Conservation (phyloP, 2,329 filamentous ascomycete genomes). For the Ampelomyces quisqualis region DNA sequence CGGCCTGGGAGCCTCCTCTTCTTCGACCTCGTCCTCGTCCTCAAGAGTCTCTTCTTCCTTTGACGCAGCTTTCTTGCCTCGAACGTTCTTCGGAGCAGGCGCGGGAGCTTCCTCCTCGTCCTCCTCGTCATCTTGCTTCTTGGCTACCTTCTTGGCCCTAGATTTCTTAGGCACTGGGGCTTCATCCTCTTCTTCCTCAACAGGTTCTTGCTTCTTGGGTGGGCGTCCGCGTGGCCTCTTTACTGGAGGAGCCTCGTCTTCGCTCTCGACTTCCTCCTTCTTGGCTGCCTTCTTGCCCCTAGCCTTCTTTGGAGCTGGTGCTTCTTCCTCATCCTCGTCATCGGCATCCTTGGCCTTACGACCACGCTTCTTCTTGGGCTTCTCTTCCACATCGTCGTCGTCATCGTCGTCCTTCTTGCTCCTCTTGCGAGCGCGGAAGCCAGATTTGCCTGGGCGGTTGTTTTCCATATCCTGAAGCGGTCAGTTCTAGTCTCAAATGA, state of each 20-base stretch:
- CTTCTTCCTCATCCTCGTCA: slow-evolving; percentile 33
- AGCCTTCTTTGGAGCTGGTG: slow-evolving; percentile 23
- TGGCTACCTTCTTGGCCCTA: slow-evolving; percentile 32
- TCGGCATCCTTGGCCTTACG: slow-evolving; percentile 35
- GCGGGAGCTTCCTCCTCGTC: slow-evolving; percentile 15
- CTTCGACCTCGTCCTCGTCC: slow-evolving; percentile 1
- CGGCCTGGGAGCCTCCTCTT: slow-evolving; percentile 1
- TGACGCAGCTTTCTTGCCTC: slow-evolving; percentile 16
- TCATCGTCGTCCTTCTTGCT: slow-evolving; percentile 30
- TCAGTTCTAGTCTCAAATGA: slow-evolving; percentile 15
- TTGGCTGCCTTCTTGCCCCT: slow-evolving; percentile 11
- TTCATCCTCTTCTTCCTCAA: slow-evolving; percentile 34
- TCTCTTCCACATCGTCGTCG: slow-evolving; percentile 31
- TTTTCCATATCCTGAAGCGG: slow-evolving; percentile 66
- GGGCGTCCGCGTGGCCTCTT: slow-evolving; percentile 18
- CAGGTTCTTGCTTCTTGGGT: slow-evolving; percentile 22
- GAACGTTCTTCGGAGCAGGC: background rate
- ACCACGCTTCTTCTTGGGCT: slow-evolving; percentile 48
- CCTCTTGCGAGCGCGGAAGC: slow-evolving; percentile 52
- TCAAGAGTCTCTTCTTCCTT: background rate
- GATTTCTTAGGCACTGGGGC: slow-evolving; percentile 36
- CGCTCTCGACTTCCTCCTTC: slow-evolving; percentile 17
- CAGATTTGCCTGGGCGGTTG: slow-evolving; percentile 67
- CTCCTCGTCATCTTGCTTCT: slow-evolving; percentile 19
- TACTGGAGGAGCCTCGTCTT: slow-evolving; percentile 25